phyloP scores from a whole-genome alignment of 768 basidiomycete genomes.

The Mycena albidolilacea region DNA sequence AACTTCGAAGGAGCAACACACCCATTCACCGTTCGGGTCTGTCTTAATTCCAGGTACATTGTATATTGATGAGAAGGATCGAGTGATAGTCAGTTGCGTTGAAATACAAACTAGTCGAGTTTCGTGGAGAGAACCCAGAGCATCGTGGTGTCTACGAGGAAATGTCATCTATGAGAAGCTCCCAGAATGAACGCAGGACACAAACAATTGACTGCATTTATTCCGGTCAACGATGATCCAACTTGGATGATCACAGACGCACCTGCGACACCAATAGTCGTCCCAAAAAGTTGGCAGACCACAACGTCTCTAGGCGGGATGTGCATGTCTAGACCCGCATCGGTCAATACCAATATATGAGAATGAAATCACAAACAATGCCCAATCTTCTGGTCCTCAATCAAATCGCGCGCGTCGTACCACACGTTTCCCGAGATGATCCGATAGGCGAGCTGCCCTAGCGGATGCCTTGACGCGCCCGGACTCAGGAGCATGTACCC shows the following conservation, averaged over 20 bases:
- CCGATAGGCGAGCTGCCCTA: constrained; percentile 25
- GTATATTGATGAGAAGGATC: not conserved
- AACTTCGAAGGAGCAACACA: not conserved
- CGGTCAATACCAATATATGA: not conserved
- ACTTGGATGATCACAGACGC: not conserved
- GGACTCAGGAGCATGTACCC: constrained; percentile 8
- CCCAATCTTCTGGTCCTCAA: constrained; percentile 25
- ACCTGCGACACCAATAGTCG: not conserved
- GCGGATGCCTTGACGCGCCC: constrained; percentile 16
- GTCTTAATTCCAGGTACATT: constrained; percentile 5
- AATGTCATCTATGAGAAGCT: not conserved
- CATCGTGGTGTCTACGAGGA: constrained; percentile 3
- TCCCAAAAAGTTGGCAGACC: constrained; percentile 3
- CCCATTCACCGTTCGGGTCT: constrained; percentile 28
- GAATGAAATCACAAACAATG: not conserved
- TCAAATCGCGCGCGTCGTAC: constrained; percentile 4
- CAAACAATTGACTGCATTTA: constrained; percentile 7
- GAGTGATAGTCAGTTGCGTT: no score
- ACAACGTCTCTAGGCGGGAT: constrained; percentile 15
- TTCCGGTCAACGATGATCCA: not conserved
- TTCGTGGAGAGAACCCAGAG: constrained; percentile 5
- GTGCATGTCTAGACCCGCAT: constrained; percentile 10
- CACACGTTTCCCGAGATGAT: constrained; percentile 26
- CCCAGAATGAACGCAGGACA: not conserved
- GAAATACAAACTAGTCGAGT: constrained; percentile 19